phyloP scores from a whole-genome alignment of 106 monocot species.

The Agapanthus africanus region DNA sequence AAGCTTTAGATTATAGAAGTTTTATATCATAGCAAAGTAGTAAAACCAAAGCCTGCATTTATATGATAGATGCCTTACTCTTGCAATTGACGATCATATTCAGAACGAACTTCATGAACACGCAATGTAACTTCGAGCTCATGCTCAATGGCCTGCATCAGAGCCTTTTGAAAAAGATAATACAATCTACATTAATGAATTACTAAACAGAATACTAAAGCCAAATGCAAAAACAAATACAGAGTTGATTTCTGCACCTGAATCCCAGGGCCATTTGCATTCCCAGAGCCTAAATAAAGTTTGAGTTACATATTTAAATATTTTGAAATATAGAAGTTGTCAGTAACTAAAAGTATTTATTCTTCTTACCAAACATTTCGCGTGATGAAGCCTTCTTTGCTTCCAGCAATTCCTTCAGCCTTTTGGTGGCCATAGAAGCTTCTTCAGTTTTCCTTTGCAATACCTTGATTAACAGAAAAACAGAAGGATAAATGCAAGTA shows the following conservation, averaged over 20 bases:
- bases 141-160: slow-evolving; percentile 80
- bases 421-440: slow-evolving; percentile 78
- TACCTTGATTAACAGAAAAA: slow-evolving; percentile 43
- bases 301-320: background rate
- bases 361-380: slow-evolving; percentile 43
- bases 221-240: background rate
- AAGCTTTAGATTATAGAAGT: no score
- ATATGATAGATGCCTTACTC: slow-evolving; percentile 54
- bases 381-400: slow-evolving; percentile 63
- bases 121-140: slow-evolving; percentile 81
- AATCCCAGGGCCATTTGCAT: slow-evolving; percentile 39
- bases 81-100: slow-evolving; percentile 79
- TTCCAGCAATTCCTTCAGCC: slow-evolving; percentile 80
- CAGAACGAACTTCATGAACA: slow-evolving; percentile 84
- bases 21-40: no score
- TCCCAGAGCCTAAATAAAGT: slow-evolving; percentile 24
- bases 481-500: background rate
- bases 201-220: background rate
- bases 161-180: slow-evolving; percentile 32
- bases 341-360: background rate
- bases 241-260: slow-evolving; percentile 36
- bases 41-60: no score
- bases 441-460: slow-evolving; percentile 96
- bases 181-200: background rate
- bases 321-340: background rate